Base-by-base conservation (phyloP, 1,284 basidiomycete species). In the Irpex sp. region DNA sequence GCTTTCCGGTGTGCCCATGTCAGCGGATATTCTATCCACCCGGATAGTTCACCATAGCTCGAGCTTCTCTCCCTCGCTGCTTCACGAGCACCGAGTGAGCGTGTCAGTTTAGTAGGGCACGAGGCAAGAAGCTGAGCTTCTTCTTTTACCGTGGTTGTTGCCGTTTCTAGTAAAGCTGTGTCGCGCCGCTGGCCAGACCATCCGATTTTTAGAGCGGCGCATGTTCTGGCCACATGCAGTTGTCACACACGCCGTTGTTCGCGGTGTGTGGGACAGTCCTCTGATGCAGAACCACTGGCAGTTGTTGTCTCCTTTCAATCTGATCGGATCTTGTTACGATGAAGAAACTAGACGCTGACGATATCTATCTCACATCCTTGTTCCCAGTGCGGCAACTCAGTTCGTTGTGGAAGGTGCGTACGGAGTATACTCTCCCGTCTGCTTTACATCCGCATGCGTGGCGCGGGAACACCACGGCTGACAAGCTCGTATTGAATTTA, bases 401-500 rank as follows among this genome's bases (percentile, higher is more conserved):
- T 96, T 96, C 72, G 95, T 98, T 56, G 83, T 97, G n/a, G 97
- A 98, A 81, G 94, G 94, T 83, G 83, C 83, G 82, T 63, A 37
- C 37, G n/a, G 36, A 21, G 31, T 37, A 26, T 49, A 46, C 37
- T 53, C 51, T 35, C 31, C 58, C 31, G 39, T 19, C 17, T 46
- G 49, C 50, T 57, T 49, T 56, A 43, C 43, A 37, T 47, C 26
- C 58, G 21, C 50, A 39, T n/a, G 57, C 51, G 53, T n/a, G 59
- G 7, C 19, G 31, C 31, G 31, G 31, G 37, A 36, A 57, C 33
- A 33, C 33, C 15, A n/a, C 31, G 57, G 57, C 36, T 51, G 37
- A 61, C 2, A 17, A 1, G 21, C 60, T 58, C 31, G 19, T 19
- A 26, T 63, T 21, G 5, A n/a, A 36, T 55, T 65, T 67, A 85